Base-by-base conservation (phyloP, 495 filamentous ascomycete genomes). In the Bacidia rubella region DNA sequence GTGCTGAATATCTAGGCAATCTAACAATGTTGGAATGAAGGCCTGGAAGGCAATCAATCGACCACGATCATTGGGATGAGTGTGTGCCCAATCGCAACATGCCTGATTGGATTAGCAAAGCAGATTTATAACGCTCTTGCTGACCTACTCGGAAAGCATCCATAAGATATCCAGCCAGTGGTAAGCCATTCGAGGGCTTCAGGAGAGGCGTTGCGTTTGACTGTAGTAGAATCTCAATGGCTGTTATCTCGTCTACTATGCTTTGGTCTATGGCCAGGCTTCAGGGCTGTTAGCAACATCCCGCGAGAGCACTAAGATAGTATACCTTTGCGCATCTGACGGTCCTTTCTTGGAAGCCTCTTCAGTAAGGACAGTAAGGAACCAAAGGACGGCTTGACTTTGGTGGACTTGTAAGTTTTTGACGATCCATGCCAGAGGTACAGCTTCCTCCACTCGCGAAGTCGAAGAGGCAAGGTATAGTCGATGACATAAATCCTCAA, bases 351-450 rank as follows among this genome's bases (percentile, higher is more conserved):
- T 50, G 17, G 77, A 74, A 9, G 81, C 78, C 57, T 95, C 88
- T 57, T 93, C 86, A 2, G 82, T 85, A 9, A 95, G 65, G 15
- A 74, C 76, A 44, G 76, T 73, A 2, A 78, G 76, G 60, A 95
- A 90, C 73, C 84, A 87, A 11, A 90, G 69, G 2, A 84, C 63
- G 5, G 74, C 73, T 50, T 38, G 24, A 12, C 27, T n/a, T n/a
- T 50, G 47, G 26, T 29, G 12, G 19, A 5, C 19, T 11, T 38
- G 26, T 26, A 50, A 38, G 22, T 17, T 22, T n/a, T 35, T 10
- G 35, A 74, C 66, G 24, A 83, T 68, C 57, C 80, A 80, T 1
- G 59, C 63, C 4, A 50, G 15, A 35, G 27, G 27, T 17, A 19
- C n/a, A 9, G 27, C 29, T 20, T 15, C 23, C 15, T 17, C 12